phyloP scores from a whole-genome alignment of 257 asterid species.

The Ehretia macrophylla region DNA sequence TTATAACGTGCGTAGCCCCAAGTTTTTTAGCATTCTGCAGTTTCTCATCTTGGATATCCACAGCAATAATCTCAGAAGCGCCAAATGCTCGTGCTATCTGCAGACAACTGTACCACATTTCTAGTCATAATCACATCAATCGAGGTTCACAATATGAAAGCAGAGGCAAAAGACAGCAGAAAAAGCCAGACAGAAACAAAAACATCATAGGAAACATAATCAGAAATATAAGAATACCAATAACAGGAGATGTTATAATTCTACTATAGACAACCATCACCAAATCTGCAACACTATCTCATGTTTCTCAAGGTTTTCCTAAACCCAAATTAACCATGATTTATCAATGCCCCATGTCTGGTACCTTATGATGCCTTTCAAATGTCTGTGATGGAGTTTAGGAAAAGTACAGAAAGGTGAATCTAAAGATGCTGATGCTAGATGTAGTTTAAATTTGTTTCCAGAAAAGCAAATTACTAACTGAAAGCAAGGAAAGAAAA shows the following conservation, averaged over 20 bases:
- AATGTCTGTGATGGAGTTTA: background rate
- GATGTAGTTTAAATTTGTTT: too few species aligned
- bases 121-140: slow-evolving; percentile 27
- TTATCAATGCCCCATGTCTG: background rate
- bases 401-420: too few species aligned
- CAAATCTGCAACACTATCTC: background rate
- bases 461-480: too few species aligned
- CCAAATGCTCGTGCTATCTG: slow-evolving; percentile 99
- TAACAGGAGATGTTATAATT: background rate
- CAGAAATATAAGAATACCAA: too few species aligned
- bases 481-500: too few species aligned
- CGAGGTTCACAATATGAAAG: slow-evolving; percentile 1
- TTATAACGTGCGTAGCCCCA: slow-evolving; percentile 91
- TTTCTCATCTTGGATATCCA: slow-evolving; percentile 92
- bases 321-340: background rate
- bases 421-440: too few species aligned
- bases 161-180: slow-evolving; percentile 1
- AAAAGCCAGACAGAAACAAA: background rate
- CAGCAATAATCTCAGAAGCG: slow-evolving; percentile 94
- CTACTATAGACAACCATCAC: background rate
- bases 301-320: background rate
- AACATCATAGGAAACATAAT: background rate
- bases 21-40: slow-evolving; percentile 66
- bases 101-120: slow-evolving; percentile 66
- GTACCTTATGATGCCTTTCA: background rate